A percentile compares a stretch with the other conserved stretches of the same genome.
phyloP scores from a whole-genome alignment of 164 flowering plant genomes.

The Vitis amurensis region DNA sequence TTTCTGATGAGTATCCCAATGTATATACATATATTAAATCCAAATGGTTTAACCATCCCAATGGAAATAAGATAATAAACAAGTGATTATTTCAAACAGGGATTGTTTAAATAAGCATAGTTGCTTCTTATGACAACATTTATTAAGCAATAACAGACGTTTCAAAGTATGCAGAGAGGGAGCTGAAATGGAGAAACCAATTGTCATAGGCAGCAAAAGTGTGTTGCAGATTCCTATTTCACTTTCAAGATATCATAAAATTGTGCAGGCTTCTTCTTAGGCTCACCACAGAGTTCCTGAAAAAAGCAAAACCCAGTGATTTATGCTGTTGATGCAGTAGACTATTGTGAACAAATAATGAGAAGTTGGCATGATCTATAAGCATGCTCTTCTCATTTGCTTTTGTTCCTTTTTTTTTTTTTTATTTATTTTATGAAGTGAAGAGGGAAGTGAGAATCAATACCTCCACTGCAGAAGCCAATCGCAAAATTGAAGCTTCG shows the following conservation, averaged over 20 bases:
- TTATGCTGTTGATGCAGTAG: too few relatives aligned
- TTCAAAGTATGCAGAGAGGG: too few relatives aligned
- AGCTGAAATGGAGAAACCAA: neutral
- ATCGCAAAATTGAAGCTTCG: constrained; percentile 83
- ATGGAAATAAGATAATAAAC: too few relatives aligned
- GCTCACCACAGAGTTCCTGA: constrained; percentile 59
- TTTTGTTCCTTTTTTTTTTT: neutral
- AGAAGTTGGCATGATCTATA: neutral
- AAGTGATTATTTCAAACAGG: too few relatives aligned
- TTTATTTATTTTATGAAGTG: neutral
- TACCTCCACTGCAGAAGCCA: constrained; percentile 89
- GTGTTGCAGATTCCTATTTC: constrained; percentile 13
- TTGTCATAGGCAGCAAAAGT: neutral
- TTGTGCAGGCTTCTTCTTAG: constrained; percentile 59
- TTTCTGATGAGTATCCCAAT: too few relatives aligned
- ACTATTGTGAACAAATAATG: too few relatives aligned
- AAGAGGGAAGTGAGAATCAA: neutral
- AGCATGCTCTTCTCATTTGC: neutral
- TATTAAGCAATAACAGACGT: too few relatives aligned
- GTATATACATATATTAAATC: too few relatives aligned
- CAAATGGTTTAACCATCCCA: too few relatives aligned
- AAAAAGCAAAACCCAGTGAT: constrained; percentile 10
- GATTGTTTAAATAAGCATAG: too few relatives aligned
- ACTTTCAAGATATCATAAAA: constrained; percentile 64
- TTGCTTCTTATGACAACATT: too few relatives aligned